These are phyloP conservation scores for Aureobasidium zeae DNA, from an alignment of 2,329 filamentous ascomycete genomes.

Conservation along the genomic window DNA sequence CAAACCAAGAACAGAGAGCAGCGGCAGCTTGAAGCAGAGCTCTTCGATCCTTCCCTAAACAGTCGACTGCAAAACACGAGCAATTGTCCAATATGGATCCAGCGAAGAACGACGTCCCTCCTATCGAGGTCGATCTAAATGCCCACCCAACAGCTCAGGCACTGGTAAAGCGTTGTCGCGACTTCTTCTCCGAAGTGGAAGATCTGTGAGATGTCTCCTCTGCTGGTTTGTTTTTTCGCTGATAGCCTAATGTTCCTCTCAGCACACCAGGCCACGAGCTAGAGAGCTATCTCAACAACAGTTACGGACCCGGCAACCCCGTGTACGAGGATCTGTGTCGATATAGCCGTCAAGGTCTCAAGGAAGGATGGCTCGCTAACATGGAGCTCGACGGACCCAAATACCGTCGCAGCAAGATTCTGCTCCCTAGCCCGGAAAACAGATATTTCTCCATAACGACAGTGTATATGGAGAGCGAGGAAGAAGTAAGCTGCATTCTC, in stretches of 20 bases:
- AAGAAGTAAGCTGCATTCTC: no score
- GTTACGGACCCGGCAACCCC: slow-evolving; percentile 25
- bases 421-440: slow-evolving; percentile 38
- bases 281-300: slow-evolving; percentile 24
- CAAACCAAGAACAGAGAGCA: no score
- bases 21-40: no score
- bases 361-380: slow-evolving; percentile 29
- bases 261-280: slow-evolving; percentile 27
- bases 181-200: slow-evolving; percentile 26
- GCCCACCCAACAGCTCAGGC: slow-evolving; percentile 9
- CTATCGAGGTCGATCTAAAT: background rate
- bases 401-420: slow-evolving; percentile 40
- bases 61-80: no score
- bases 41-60: no score
- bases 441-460: slow-evolving; percentile 48
- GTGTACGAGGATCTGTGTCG: slow-evolving; percentile 26
- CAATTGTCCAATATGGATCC: background rate
- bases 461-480: slow-evolving; percentile 47
- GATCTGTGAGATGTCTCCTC: slow-evolving; percentile 21
- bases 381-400: slow-evolving; percentile 32
- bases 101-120: background rate
- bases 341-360: slow-evolving; percentile 22
- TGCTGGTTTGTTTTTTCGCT: no score
- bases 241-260: background rate
- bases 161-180: slow-evolving; percentile 17